Conservation (phyloP, 495 filamentous ascomycete species). For the Penicillium maclennaniae region DNA sequence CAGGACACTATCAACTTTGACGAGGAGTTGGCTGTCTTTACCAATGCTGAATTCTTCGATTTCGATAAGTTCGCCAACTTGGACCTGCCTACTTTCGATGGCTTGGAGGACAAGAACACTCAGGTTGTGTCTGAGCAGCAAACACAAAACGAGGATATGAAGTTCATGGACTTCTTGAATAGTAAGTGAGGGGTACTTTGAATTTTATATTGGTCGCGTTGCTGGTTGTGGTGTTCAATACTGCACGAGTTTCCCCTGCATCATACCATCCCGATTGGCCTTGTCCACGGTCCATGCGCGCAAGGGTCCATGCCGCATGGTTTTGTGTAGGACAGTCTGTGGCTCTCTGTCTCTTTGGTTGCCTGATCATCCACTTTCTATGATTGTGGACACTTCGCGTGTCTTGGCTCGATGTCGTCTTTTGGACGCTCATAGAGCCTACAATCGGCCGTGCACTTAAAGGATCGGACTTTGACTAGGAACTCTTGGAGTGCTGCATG, state of each 20-base stretch:
- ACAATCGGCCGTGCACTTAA: not conserved
- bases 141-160: slow-evolving; percentile 32
- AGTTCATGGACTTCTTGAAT: slow-evolving; percentile 44
- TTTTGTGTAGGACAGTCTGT: not conserved
- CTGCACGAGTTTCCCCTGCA: slow-evolving; percentile 9
- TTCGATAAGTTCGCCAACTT: slow-evolving; percentile 61
- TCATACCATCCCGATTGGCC: slow-evolving; percentile 14
- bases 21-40: slow-evolving; percentile 82
- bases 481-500: slow-evolving; percentile 17
- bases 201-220: slow-evolving; percentile 11
- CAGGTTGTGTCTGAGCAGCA: slow-evolving; percentile 19
- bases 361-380: not conserved
- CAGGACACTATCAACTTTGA: slow-evolving; percentile 60
- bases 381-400: not conserved
- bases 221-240: slow-evolving; percentile 7
- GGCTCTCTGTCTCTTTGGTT: not conserved
- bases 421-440: slow-evolving; percentile 6
- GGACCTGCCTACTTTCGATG: slow-evolving; percentile 35
- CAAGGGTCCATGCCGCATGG: slow-evolving; percentile 7
- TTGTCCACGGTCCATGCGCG: slow-evolving; percentile 2
- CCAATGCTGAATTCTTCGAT: slow-evolving; percentile 91
- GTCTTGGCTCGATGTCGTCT: slow-evolving; percentile 18
- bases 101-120: slow-evolving; percentile 28
- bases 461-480: slow-evolving; percentile 5
- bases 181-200: slow-evolving; percentile 31